Base-by-base conservation (phyloP, 257 asterid genomes). In the Solanum peruvianum region DNA sequence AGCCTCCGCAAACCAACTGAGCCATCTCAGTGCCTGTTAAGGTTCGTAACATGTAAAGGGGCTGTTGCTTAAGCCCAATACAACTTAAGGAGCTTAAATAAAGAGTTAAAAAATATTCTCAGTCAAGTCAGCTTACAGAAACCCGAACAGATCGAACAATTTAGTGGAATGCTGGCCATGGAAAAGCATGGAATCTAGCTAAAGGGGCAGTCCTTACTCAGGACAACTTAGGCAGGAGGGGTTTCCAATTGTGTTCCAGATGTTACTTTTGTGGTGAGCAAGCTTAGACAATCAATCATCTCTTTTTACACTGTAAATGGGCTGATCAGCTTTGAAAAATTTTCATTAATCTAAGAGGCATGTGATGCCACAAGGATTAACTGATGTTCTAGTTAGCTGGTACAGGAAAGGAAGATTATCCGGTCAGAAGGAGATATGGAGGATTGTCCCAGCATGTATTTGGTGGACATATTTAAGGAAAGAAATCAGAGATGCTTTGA, bases 11-110 rank as follows among this genome's bases (percentile, higher is more conserved):
- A 15, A 93, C 89, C 88, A 93, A 77, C 89, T 92, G 93, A 89
- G 95, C 95, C 93, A 92, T 93, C 75, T 93, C 94, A 37, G 92
- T 90, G 83, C 95, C 95, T 92, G 90, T 69, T 16, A 75, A 2
- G 33, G 33, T 15, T 16, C 15, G 49, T 44, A 84, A 27, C 75
- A 84, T 66, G 87, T 84, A 80, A 80, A 78, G 3, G 69, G 42
- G 1, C 7, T 27, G 84, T 45, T 45, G 15, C 42, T 45, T 27
- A 16, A 27, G 16, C 84, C 84, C 15, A 80, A 47, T 29, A 80
- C 66, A 47, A 47, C 29, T 80, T 15, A 45, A 78, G 67, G 85
- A 80, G 67, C 85, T 45, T 47, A 80, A 80, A 29, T 47, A 80
- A 47, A 80, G 45, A 10, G 41, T 80, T 47, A 18, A 45, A 45